These are phyloP conservation scores for Auricularia cornea DNA, from an alignment of 768 basidiomycete genomes.

Conservation along the genomic window DNA sequence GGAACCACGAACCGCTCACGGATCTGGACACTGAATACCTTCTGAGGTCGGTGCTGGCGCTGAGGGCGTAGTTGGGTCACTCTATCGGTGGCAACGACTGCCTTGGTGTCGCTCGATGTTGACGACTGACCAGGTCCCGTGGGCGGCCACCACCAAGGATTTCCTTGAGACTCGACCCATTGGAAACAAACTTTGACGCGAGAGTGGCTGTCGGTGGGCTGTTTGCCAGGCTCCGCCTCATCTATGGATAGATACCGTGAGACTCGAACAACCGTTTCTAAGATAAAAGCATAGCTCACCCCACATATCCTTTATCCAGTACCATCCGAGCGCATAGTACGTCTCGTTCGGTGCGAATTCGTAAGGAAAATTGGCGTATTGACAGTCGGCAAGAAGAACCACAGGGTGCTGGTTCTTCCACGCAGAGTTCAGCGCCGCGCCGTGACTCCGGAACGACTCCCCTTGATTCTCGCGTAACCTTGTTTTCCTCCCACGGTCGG, in stretches of 20 bases:
- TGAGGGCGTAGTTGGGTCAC: too few species aligned
- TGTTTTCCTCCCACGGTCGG: slow-evolving; percentile 10
- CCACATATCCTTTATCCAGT: slow-evolving; percentile 64
- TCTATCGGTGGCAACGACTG: not conserved
- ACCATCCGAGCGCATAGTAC: slow-evolving; percentile 58
- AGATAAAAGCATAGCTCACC: slow-evolving; percentile 31
- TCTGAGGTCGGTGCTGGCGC: too few species aligned
- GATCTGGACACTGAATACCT: too few species aligned
- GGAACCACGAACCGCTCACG: too few species aligned
- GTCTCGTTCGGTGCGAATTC: slow-evolving; percentile 37
- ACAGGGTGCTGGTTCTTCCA: slow-evolving; percentile 47
- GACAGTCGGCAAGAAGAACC: slow-evolving; percentile 65
- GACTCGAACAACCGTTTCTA: not conserved
- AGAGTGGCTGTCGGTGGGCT: slow-evolving; percentile 49
- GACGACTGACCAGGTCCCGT: not conserved
- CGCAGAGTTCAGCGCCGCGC: slow-evolving; percentile 57
- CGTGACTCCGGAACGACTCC: slow-evolving; percentile 37
- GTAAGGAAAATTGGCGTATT: slow-evolving; percentile 65
- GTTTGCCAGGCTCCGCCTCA: slow-evolving; percentile 18
- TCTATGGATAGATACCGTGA: not conserved
- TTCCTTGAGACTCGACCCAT: slow-evolving; percentile 68
- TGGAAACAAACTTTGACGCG: slow-evolving; percentile 79
- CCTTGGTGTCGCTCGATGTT: not conserved
- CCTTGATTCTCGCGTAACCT: slow-evolving; percentile 26
- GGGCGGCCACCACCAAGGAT: slow-evolving; percentile 39